phyloP scores from a whole-genome alignment of 306 rosid species.

The Rosa chinensis region DNA sequence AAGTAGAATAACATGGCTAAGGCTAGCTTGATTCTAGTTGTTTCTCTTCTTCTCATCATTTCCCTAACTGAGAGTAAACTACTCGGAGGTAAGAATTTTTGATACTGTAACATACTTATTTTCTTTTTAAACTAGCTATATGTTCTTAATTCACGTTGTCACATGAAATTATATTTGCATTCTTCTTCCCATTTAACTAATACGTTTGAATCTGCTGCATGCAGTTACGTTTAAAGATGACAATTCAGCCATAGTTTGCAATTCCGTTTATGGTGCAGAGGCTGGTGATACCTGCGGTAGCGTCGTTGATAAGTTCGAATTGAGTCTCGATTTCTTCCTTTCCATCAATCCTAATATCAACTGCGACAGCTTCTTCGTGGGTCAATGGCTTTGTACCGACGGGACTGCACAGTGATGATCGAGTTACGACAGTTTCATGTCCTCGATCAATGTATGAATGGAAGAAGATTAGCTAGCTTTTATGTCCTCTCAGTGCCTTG shows the following conservation, averaged over 20 bases:
- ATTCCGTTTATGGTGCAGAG: constrained; percentile 2
- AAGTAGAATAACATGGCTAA: background rate
- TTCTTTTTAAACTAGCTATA: no score
- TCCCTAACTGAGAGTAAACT: background rate
- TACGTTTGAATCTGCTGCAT: background rate
- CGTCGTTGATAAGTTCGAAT: background rate
- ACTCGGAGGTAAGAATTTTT: constrained; percentile 3
- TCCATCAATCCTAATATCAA: background rate
- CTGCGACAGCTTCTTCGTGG: constrained; percentile 6
- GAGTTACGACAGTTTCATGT: background rate
- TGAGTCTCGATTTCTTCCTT: background rate
- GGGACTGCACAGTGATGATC: background rate
- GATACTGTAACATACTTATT: no score
- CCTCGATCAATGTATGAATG: background rate
- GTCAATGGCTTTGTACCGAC: constrained; percentile 9
- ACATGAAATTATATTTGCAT: no score
- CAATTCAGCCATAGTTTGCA: background rate
- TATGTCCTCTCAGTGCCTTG: background rate
- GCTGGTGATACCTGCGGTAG: background rate
- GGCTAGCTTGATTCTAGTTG: background rate
- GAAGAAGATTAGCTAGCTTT: background rate
- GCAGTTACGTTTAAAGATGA: background rate
- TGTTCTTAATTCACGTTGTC: no score
- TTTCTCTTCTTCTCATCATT: constrained; percentile 1
- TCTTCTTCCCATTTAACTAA: background rate